Evolutionary conservation across 2,329 filamentous ascomycete species (phyloP).

Genomic region (Penicillium sp.): DNA sequence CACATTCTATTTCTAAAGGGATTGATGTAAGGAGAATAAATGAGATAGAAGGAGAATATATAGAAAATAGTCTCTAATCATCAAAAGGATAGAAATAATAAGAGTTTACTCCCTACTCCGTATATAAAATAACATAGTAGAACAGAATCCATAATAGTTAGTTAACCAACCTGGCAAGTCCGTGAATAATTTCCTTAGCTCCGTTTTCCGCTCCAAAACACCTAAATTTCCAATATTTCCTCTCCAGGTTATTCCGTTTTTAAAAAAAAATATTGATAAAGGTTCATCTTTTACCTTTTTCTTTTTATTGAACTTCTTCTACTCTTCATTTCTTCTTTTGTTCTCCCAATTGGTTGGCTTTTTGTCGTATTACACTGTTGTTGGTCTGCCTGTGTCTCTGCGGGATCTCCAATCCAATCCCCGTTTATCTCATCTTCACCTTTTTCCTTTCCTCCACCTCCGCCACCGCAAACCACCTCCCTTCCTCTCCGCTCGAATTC

Average conservation of each 20-base stretch:
- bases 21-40: not conserved
- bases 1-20: not conserved
- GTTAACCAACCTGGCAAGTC: not conserved
- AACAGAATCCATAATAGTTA: not conserved
- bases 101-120: too few species aligned
- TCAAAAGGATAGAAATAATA: not conserved
- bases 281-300: not conserved
- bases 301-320: not conserved
- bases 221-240: not conserved
- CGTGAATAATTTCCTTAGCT: slow-evolving; percentile 9
- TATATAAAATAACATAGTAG: not conserved
- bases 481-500: slow-evolving; percentile 13
- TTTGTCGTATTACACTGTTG: not conserved
- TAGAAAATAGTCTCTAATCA: not conserved
- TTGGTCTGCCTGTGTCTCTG: not conserved
- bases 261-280: not conserved
- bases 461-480: not conserved
- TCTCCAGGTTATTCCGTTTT: not conserved
- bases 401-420: slow-evolving; percentile 6
- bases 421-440: slow-evolving; percentile 9
- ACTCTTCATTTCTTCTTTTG: not conserved
- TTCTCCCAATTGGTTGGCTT: not conserved
- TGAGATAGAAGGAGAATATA: not conserved
- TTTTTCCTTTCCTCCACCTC: slow-evolving; percentile 5
- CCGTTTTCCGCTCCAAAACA: not conserved